These are phyloP conservation scores for Colletotrichum cordylinicola DNA, from an alignment of 2,329 filamentous ascomycete genomes.

Conservation along the genomic window DNA sequence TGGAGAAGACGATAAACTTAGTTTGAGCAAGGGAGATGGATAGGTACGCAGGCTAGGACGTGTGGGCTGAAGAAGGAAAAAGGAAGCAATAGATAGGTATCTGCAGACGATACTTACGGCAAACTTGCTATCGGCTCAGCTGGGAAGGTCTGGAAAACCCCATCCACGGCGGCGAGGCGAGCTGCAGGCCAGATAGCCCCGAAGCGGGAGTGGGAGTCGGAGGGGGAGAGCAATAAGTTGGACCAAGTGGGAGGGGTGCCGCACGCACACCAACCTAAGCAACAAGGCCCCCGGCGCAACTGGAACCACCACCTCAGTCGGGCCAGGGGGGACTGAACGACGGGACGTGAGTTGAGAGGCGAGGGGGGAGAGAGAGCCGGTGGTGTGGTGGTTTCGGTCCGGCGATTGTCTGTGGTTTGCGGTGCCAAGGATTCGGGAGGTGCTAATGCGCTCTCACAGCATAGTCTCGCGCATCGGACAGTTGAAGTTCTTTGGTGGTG, in stretches of 20 bases:
- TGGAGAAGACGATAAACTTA: not conserved
- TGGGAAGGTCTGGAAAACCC: not conserved
- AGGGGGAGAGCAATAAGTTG: not conserved
- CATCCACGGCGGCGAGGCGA: conserved; percentile 15
- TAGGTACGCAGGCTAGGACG: not conserved
- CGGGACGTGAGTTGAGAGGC: not conserved
- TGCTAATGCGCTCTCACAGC: conserved; percentile 9
- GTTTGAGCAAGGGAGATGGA: not conserved
- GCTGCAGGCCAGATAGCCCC: conserved; percentile 18
- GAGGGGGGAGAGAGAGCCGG: not conserved
- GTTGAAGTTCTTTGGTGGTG: conserved; percentile 6
- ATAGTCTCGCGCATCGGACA: conserved; percentile 1
- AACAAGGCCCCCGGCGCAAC: conserved; percentile 19
- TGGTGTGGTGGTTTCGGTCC: not conserved
- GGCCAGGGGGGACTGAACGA: not conserved
- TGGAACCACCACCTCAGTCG: not conserved
- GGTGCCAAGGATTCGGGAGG: not conserved
- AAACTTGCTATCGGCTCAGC: conserved; percentile 7
- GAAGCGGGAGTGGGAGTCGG: conserved; percentile 3
- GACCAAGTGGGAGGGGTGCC: not conserved
- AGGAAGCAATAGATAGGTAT: not conserved
- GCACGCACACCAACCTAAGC: not conserved
- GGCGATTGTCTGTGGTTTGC: not conserved
- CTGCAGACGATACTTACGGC: conserved; percentile 5
- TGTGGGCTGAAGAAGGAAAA: not conserved